Base-by-base conservation (phyloP, 2,329 filamentous ascomycete genomes). In the Fusarium sp. region DNA sequence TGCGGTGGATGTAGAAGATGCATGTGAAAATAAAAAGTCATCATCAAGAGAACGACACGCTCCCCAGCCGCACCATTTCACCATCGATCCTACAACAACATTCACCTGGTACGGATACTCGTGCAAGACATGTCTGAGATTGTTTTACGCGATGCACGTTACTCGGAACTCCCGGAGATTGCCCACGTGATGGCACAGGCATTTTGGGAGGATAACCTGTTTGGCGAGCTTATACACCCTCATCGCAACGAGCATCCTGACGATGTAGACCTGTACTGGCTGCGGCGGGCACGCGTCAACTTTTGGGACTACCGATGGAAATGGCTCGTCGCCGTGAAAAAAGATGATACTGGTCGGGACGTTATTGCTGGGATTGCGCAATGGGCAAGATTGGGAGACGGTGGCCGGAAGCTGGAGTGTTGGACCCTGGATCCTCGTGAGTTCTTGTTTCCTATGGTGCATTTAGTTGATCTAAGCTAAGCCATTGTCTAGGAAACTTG, bases 171-270 rank as follows among this genome's bases (percentile, higher is more conserved):
- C 2, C 73, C 75, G 0, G 75, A 72, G 38, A 77, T 82, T 56
- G 79, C 81, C 11, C 73, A 77, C 71, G 66, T 81, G 11, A 68
- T 80, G 63, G 77, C 82, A 6, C 69, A 69, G 18, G 81, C 81
- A 0, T 84, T 84, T 62, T 77, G 77, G 73, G 74, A 83, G 8
- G 81, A 84, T 31, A 77, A 78, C 13, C 56, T 84, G 8, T 82
- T 82, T 36, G 82, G 81, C 22, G 68, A 78, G 3, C 67, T 81
- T 22, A 81, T 84, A 27, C 80, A 83, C 58, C 82, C 82, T 5
- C 73, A 80, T 63, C 81, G 82, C 22, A 63, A 78, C 6, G 58
- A 80, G 31, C 78, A 79, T 40, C 82, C 82, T 0, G 63, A 70
- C 16, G 80, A 84, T 64, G 75, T 78, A 22, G 69, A 81, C 47